Percentiles rank a stretch among this genome's conserved stretches.
Evolutionary conservation across 1,139 yeast species (phyloP).

Genomic region (Geotrichum klebahnii): DNA sequence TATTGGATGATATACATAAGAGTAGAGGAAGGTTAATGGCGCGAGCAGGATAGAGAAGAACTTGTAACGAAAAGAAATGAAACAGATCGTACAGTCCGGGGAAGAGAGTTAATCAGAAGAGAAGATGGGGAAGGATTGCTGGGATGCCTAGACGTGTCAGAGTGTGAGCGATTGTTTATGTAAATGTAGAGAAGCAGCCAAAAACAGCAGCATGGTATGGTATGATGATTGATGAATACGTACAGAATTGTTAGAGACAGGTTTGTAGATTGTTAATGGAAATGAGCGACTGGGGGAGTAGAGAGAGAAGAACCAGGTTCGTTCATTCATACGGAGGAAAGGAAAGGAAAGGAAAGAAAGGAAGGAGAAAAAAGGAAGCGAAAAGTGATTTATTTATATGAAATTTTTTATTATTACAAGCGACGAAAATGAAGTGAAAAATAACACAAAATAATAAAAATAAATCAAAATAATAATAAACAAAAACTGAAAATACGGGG

Average conservation of each 20-base stretch:
- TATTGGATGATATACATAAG: neutral
- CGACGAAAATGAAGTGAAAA: too few species aligned
- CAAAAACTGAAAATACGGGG: too few species aligned
- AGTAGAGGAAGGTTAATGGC: neutral
- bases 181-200: neutral
- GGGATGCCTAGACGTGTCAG: constrained; percentile 3
- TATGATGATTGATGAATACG: neutral
- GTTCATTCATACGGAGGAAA: neutral
- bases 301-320: neutral
- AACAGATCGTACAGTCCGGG: constrained; percentile 19
- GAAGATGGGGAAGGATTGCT: neutral
- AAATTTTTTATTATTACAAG: too few species aligned
- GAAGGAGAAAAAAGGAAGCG: neutral
- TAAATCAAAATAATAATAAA: too few species aligned
- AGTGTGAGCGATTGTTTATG: neutral
- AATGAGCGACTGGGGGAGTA: neutral
- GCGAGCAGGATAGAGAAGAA: neutral
- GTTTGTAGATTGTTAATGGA: neutral
- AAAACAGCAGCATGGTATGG: neutral
- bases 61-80: constrained; percentile 20
- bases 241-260: neutral
- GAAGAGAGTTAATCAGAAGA: too few species aligned
- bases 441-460: too few species aligned
- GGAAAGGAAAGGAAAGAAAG: neutral
- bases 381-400: neutral